Evolutionary conservation across 2,329 filamentous ascomycete genomes (phyloP).

Genomic region (Botryosphaeria dothidea): DNA sequence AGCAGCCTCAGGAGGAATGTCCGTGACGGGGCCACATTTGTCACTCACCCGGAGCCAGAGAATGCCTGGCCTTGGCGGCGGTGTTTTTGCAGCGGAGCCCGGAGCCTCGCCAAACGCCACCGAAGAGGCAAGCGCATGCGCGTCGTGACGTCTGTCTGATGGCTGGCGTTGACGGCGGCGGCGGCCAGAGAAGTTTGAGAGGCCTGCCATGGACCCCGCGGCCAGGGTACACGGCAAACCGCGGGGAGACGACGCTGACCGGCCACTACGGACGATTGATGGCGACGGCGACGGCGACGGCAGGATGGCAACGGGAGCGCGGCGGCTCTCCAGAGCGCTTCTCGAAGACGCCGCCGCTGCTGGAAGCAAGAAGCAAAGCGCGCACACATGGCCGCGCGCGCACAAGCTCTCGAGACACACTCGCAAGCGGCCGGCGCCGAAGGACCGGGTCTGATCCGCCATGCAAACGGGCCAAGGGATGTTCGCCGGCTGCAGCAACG

Average conservation of each 20-base stretch:
- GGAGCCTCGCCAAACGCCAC: constrained; percentile 6
- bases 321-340: background rate
- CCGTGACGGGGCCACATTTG: constrained; percentile 6
- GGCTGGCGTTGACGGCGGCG: background rate
- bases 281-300: background rate
- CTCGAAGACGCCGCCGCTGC: background rate
- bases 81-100: constrained; percentile 5
- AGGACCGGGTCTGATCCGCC: constrained; percentile 8
- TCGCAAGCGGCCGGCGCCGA: constrained; percentile 18
- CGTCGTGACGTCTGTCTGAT: background rate
- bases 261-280: background rate
- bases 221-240: background rate
- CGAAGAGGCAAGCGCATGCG: constrained; percentile 4
- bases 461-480: constrained; percentile 21
- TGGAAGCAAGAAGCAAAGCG: background rate
- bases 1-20: constrained; percentile 14
- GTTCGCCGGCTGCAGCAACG: constrained; percentile 17
- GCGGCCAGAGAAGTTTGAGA: background rate
- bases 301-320: constrained; percentile 4
- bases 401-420: background rate
- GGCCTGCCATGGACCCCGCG: background rate
- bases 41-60: constrained; percentile 6
- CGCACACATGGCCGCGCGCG: constrained; percentile 7
- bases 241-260: constrained; percentile 1
- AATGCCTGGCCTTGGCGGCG: constrained; percentile 11